Evolutionary conservation across 805 yeast species (phyloP), one percentile per base, ranked within the genome.

Genomic region (Schwanniomyces vanrijiae): DNA sequence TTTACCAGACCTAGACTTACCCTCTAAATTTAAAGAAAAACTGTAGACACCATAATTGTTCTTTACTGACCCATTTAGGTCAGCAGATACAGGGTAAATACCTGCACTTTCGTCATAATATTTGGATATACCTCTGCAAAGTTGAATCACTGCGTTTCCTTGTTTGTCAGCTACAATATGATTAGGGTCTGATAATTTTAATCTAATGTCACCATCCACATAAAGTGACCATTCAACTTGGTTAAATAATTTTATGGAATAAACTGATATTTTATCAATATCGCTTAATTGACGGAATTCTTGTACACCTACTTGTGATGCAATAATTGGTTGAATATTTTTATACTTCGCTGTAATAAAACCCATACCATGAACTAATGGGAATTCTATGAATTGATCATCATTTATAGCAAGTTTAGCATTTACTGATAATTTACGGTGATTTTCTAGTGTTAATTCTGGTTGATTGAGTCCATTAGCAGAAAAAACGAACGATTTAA

Each of bases 291-390:
- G 69, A 2, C 69, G 66, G 46, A 86, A 71, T 16, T 69, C 68
- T 50, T 76, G 79, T 45, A 87, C 71, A 0, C 95, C 96, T 22
- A 86, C 86, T 24, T 75, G 77, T 20, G 88, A 80, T n/a, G 76
- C 73, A 21, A 86, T 53, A 45, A 70, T 62, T 1, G 90, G 88
- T 18, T 71, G 71, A 52, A 82, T 62, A 49, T 71, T 68, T 5
- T 66, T 65, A 59, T 76, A 73, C 48, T 83, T 65, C 19, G 84
- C 90, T 14, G 96, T 85, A 13, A 88, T 77, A 49, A 86, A 82
- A 0, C 96, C 96, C 80, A 77, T 76, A 28, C 97, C 97, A 60
- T 86, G 90, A 4, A 84, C 86, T 40, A 87, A 58, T 2, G 91
- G 90, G 25, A 77, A 51, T 26, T 73, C 71, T 13, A 84, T 65